Evolutionary conservation across 192 early-diverging fungal species (phyloP), one percentile per base, ranked within the genome.

Genomic region (Coemansia sp.): DNA sequence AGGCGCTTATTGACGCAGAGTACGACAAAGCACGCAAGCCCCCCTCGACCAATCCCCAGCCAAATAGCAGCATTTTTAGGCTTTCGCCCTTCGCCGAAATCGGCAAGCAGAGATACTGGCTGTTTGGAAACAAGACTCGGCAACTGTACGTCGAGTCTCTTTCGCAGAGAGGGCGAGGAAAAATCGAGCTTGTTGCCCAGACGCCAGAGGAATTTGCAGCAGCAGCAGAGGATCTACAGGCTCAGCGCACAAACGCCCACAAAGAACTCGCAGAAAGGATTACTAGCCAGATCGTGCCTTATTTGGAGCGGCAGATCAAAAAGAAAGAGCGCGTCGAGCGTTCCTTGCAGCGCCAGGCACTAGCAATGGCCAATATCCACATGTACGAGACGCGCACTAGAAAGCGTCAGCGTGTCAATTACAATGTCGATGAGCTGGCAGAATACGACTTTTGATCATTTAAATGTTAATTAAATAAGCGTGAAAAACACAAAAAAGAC

Each of bases 331-430:
- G 70, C 35, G 55, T 69, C 18, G 75, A 78, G 60, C 62, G 63
- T 18, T 62, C 68, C 13, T 48, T 74, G 23, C 68, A 74, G 35
- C 64, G 77, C 54, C 67, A 80, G 23, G 71, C 72, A 29, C 16
- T 62, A 28, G 68, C 68, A 2, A 23, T 62, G 20, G 77, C 77
- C 47, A 74, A 68, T 36, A 71, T 80, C 29, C 71, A 80, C 45
- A 56, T 80, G 23, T 74, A 74, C 54, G 77, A 80, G 36, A 80
- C 77, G 29, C 72, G 77, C 55, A 80, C 77, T 16, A 51, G 77
- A 39, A 80, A 74, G 64, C 77, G 77, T 50, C 71, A 80, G 66
- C 68, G 62, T 25, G 68, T 80, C 46, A 80, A 80, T 29, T 80
- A 80, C 42, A 65, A 58, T 27, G 59, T 56, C 29, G 76, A 79